Conservation (phyloP, 2,329 filamentous ascomycete genomes). For the Diaporthe vexans region DNA sequence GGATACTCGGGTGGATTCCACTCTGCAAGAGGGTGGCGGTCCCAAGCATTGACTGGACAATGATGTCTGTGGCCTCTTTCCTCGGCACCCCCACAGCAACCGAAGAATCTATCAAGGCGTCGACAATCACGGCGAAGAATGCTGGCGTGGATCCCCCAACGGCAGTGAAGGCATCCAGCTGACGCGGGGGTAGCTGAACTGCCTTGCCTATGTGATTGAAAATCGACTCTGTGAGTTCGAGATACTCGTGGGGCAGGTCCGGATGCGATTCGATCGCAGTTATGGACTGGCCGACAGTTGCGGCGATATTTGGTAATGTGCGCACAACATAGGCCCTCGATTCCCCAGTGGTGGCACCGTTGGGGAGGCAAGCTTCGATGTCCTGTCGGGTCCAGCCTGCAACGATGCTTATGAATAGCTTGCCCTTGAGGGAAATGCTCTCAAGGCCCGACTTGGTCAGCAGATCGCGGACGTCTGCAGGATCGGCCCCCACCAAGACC, state of each 20-base stretch:
- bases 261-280: conserved; percentile 51
- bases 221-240: conserved; percentile 57
- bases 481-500: conserved; percentile 62
- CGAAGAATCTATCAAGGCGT: conserved; percentile 70
- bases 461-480: conserved; percentile 56
- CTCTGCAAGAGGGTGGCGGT: conserved; percentile 65
- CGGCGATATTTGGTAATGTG: conserved; percentile 54
- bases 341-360: conserved; percentile 36
- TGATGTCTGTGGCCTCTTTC: conserved; percentile 69
- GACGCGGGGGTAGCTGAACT: conserved; percentile 62
- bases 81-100: conserved; percentile 72
- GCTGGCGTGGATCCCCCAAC: conserved; percentile 72
- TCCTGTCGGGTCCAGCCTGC: conserved; percentile 62
- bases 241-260: conserved; percentile 44
- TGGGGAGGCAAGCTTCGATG: conserved; percentile 55
- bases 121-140: conserved; percentile 70
- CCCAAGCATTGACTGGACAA: conserved; percentile 71
- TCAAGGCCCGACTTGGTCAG: conserved; percentile 54
- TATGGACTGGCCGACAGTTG: conserved; percentile 50
- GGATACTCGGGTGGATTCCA: conserved; percentile 69
- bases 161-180: conserved; percentile 71
- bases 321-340: conserved; percentile 48
- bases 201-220: conserved; percentile 69
- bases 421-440: conserved; percentile 55
- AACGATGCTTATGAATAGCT: conserved; percentile 65